These are phyloP conservation scores for Penicillium brasilianum DNA, from an alignment of 2,329 filamentous ascomycete species.

Conservation along the genomic window DNA sequence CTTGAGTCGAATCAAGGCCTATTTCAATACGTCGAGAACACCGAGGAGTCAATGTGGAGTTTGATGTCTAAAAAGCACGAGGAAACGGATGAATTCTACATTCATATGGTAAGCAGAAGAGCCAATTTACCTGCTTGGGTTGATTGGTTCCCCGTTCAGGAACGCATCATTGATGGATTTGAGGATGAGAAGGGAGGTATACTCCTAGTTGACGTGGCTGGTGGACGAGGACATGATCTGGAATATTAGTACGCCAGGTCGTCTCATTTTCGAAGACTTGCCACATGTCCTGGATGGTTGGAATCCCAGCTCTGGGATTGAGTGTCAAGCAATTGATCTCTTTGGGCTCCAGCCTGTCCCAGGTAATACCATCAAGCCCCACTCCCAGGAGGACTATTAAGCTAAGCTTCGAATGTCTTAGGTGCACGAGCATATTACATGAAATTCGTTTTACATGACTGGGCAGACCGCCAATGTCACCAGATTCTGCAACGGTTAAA, in stretches of 20 bases:
- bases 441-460: slow-evolving; percentile 1
- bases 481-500: background rate
- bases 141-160: background rate
- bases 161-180: background rate
- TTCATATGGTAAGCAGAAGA: background rate
- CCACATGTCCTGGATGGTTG: background rate
- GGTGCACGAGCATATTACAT: slow-evolving; percentile 4
- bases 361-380: background rate
- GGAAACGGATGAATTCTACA: background rate
- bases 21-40: background rate
- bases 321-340: background rate
- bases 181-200: background rate
- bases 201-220: background rate
- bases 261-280: background rate
- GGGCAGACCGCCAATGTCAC: background rate
- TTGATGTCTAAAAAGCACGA: background rate
- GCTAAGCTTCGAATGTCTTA: background rate
- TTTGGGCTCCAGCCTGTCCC: background rate
- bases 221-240: background rate
- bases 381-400: background rate
- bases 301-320: background rate
- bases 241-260: background rate
- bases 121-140: background rate
- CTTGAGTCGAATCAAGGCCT: background rate
- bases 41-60: background rate